Evolutionary conservation across 2,329 filamentous ascomycete genomes (phyloP).

Genomic region (Ophioceras dolichostomum): DNA sequence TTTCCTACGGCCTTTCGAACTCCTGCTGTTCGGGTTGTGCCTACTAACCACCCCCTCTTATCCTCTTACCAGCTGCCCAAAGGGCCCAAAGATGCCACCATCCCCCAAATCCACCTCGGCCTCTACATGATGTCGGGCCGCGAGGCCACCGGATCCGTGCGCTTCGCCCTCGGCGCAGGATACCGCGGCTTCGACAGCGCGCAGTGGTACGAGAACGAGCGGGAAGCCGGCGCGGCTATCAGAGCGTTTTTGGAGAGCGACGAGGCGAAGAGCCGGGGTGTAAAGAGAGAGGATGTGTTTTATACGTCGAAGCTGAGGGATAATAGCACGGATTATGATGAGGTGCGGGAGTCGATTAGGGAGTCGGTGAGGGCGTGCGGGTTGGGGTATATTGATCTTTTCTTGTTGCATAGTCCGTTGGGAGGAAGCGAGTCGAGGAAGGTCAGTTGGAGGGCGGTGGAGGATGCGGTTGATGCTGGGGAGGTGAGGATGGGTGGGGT

Average conservation of each 20-base stretch:
- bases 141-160: conserved; percentile 46
- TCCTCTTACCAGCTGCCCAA: conserved; percentile 39
- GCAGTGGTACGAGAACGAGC: conserved; percentile 56
- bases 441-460: conserved; percentile 64
- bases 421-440: conserved; percentile 56
- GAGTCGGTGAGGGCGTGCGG: conserved; percentile 51
- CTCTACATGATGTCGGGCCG: conserved; percentile 57
- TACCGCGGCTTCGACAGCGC: conserved; percentile 40
- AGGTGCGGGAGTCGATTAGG: conserved; percentile 53
- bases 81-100: conserved; percentile 46
- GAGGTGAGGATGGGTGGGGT: conserved; percentile 63
- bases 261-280: conserved; percentile 22
- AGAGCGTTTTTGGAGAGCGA: conserved; percentile 16
- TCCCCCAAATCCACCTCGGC: conserved; percentile 62
- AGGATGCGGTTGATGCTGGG: conserved; percentile 62
- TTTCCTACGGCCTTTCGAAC: too few relatives aligned
- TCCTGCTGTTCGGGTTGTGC: too few relatives aligned
- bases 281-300: conserved; percentile 59
- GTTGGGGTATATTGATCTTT: conserved; percentile 66
- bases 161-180: conserved; percentile 39
- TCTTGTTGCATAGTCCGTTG: conserved; percentile 69
- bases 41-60: too few relatives aligned
- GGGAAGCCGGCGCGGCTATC: conserved; percentile 55
- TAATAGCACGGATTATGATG: conserved; percentile 52
- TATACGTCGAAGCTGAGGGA: conserved; percentile 70